Percentiles rank a stretch among this genome's conserved stretches.
phyloP scores from a whole-genome alignment of 73 alveolate species.

The Vitrella brassicaformis region DNA sequence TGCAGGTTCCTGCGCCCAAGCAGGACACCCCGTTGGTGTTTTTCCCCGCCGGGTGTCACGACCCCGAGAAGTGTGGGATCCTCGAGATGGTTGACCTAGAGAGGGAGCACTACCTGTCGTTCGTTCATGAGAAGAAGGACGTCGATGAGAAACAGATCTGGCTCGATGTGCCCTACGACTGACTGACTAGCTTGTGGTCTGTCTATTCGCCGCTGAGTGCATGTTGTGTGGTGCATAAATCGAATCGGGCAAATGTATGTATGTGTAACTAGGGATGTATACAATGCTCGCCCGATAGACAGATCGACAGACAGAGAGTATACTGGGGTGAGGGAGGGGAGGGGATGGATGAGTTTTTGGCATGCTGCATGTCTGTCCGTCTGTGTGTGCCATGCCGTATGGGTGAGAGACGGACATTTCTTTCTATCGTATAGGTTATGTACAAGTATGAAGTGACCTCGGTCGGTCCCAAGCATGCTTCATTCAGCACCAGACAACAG shows the following conservation, averaged over 20 bases:
- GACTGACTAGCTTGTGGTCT: neutral
- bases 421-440: too few relatives aligned
- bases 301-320: too few relatives aligned
- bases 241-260: too few relatives aligned
- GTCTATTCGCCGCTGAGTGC: neutral
- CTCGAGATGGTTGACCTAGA: neutral
- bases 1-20: neutral
- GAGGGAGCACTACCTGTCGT: neutral
- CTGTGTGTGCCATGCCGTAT: neutral
- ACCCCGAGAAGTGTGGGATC: neutral
- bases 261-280: too few relatives aligned
- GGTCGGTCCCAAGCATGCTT: too few relatives aligned
- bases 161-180: neutral
- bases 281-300: too few relatives aligned
- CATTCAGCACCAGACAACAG: too few relatives aligned
- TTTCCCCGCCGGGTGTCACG: neutral
- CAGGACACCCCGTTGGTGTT: neutral
- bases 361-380: neutral
- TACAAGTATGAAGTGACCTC: too few relatives aligned
- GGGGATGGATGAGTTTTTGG: neutral
- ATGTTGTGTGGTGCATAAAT: neutral
- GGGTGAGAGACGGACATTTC: neutral
- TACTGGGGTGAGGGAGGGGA: neutral
- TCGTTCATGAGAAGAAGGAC: neutral
- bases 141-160: neutral